Conservation (phyloP, 768 basidiomycete species). For the Kwoniella pini region DNA sequence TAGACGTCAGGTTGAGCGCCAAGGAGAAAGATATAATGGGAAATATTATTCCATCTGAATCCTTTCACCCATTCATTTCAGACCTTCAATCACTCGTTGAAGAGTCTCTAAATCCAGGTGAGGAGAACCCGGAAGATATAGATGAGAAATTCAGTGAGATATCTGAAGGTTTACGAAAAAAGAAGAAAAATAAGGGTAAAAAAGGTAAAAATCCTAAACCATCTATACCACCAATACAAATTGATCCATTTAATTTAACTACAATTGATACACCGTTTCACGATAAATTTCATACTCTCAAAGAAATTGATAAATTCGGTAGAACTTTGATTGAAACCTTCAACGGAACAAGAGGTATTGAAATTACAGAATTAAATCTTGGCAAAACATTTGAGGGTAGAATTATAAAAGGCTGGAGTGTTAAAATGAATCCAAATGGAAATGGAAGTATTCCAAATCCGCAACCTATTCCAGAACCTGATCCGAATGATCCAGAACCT, state of each 20-base stretch:
- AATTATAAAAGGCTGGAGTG: conserved; percentile 45
- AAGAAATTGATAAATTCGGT: conserved; percentile 44
- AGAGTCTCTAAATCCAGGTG: neutral
- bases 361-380: conserved; percentile 31
- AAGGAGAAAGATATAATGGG: conserved; percentile 6
- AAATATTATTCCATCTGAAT: conserved; percentile 6
- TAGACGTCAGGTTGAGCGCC: conserved; percentile 41
- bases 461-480: neutral
- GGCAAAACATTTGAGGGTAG: conserved; percentile 45
- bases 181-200: neutral
- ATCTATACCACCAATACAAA: neutral
- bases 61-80: conserved; percentile 25
- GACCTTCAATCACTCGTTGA: conserved; percentile 40
- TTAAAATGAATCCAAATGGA: conserved; percentile 18
- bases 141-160: neutral
- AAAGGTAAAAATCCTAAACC: conserved; percentile 7
- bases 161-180: neutral
- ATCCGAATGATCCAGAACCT: neutral
- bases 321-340: conserved; percentile 36
- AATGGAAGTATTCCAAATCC: neutral
- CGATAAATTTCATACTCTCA: conserved; percentile 46
- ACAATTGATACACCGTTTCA: conserved; percentile 46
- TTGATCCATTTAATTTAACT: conserved; percentile 25
- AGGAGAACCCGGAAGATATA: neutral
- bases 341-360: conserved; percentile 20